phyloP scores from a whole-genome alignment of 345 rosid genomes.

The Eucalyptus cloeziana region DNA sequence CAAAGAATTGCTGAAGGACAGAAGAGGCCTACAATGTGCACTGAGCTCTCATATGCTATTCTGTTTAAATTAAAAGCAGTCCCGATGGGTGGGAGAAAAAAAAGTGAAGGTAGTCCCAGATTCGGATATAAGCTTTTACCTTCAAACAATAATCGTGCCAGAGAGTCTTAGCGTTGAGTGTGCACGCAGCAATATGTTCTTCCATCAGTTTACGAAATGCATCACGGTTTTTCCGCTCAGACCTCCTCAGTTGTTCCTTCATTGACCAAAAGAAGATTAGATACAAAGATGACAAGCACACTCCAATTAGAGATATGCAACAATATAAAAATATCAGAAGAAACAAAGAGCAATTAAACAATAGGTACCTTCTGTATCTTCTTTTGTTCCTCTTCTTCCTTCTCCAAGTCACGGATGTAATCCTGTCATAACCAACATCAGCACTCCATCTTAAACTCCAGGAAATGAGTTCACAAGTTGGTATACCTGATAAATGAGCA shows the following conservation, averaged over 20 bases:
- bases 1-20: not conserved
- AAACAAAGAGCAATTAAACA: not conserved
- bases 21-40: not conserved
- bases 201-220: conserved; percentile 69
- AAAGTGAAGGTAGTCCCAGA: not conserved
- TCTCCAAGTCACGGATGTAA: conserved; percentile 77
- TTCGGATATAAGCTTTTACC: conserved; percentile 18
- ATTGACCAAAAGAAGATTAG: not conserved
- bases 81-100: not conserved
- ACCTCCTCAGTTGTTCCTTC: conserved; percentile 79
- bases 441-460: not conserved
- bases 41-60: not conserved
- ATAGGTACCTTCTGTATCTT: conserved; percentile 70
- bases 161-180: conserved; percentile 72
- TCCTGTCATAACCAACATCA: conserved; percentile 42
- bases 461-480: not conserved
- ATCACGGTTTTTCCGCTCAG: conserved; percentile 93
- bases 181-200: conserved; percentile 63
- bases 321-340: not conserved
- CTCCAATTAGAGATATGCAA: not conserved
- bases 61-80: not conserved
- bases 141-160: conserved; percentile 84
- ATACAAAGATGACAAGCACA: not conserved
- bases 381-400: conserved; percentile 86
- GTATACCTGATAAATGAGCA: conserved; percentile 65